These are phyloP conservation scores for Serendipita indica DNA, from an alignment of 768 basidiomycete species.

Conservation along the genomic window DNA sequence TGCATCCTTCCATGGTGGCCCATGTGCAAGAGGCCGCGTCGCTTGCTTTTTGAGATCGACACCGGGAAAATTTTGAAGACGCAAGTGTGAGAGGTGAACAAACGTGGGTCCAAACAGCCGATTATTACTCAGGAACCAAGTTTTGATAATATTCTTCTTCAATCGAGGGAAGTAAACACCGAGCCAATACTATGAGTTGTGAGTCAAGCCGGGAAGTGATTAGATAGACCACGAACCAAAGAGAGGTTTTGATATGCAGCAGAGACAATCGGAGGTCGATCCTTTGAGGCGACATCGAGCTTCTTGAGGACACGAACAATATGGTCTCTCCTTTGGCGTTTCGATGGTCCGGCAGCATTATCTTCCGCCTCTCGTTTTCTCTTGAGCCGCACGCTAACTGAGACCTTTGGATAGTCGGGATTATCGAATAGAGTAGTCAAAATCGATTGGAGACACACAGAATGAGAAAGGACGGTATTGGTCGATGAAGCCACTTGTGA, in stretches of 20 bases:
- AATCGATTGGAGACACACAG: slow-evolving; percentile 33
- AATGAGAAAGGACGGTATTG: slow-evolving; percentile 24
- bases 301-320: slow-evolving; percentile 22
- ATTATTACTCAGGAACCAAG: slow-evolving; percentile 1
- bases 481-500: slow-evolving; percentile 21
- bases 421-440: slow-evolving; percentile 51
- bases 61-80: background rate
- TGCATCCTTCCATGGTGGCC: slow-evolving; percentile 10
- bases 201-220: background rate
- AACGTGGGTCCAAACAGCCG: background rate
- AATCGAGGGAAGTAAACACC: background rate
- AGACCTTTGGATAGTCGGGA: slow-evolving; percentile 40
- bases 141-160: background rate
- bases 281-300: slow-evolving; percentile 39
- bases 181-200: slow-evolving; percentile 3
- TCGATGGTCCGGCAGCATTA: slow-evolving; percentile 12
- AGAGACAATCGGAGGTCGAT: slow-evolving; percentile 32
- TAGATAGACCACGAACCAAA: slow-evolving; percentile 28
- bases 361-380: slow-evolving; percentile 25
- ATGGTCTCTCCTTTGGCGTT: slow-evolving; percentile 15
- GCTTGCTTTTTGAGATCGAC: background rate
- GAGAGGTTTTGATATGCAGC: slow-evolving; percentile 35
- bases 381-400: slow-evolving; percentile 29
- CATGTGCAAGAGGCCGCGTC: background rate
- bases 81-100: background rate